These are phyloP conservation scores for Albifimbria verrucaria DNA, from an alignment of 2,329 filamentous ascomycete genomes.

Conservation along the genomic window DNA sequence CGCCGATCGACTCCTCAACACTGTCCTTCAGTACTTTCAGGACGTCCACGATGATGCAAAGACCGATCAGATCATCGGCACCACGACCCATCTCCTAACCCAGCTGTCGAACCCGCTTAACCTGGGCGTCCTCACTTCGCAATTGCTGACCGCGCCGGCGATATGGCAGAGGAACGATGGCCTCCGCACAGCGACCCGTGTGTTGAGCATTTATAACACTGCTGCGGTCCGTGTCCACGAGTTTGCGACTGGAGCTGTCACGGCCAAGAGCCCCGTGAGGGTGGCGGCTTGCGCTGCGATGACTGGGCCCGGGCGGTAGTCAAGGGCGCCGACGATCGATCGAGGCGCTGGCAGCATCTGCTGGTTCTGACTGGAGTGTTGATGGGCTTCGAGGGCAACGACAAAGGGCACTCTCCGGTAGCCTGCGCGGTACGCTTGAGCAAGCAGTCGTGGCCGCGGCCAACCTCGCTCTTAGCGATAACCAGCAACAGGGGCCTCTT, in stretches of 20 bases:
- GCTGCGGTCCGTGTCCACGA: slow-evolving; percentile 55
- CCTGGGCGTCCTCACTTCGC: slow-evolving; percentile 67
- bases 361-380: slow-evolving; percentile 77
- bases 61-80: slow-evolving; percentile 59
- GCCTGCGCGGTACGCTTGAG: slow-evolving; percentile 66
- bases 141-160: slow-evolving; percentile 67
- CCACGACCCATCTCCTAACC: slow-evolving; percentile 64
- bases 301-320: slow-evolving; percentile 56
- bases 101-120: slow-evolving; percentile 73
- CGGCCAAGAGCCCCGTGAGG: slow-evolving; percentile 26
- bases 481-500: slow-evolving; percentile 34
- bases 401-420: slow-evolving; percentile 58
- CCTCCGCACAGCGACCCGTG: slow-evolving; percentile 59
- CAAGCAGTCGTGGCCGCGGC: slow-evolving; percentile 69
- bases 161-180: slow-evolving; percentile 63
- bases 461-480: slow-evolving; percentile 67
- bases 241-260: slow-evolving; percentile 39
- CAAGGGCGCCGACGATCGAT: slow-evolving; percentile 55
- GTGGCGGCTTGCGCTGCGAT: slow-evolving; percentile 44
- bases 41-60: slow-evolving; percentile 47
- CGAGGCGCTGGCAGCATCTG: slow-evolving; percentile 76
- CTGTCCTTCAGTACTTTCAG: slow-evolving; percentile 59
- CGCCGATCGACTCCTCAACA: slow-evolving; percentile 63
- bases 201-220: slow-evolving; percentile 70
- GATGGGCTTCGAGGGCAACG: slow-evolving; percentile 68